Base-by-base conservation (phyloP, 768 basidiomycete species). In the Amanita muscaria region DNA sequence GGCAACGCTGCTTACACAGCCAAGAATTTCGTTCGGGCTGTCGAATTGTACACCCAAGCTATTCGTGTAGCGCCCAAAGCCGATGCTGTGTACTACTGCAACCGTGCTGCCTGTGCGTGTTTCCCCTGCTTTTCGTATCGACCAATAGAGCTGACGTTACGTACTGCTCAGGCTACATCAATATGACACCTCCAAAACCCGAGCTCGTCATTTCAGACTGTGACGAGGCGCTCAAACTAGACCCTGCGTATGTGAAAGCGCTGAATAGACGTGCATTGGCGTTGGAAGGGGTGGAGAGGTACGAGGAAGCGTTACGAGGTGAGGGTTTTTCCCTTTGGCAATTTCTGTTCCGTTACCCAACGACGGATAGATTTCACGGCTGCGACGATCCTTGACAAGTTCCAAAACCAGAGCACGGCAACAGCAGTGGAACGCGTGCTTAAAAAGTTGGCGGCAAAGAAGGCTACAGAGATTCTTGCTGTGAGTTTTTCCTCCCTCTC, bases 21-120 rank as follows among this genome's bases (percentile, higher is more conserved):
- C 34, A 76, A 73, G 51, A 74, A 74, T 53, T 87, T 79, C 53
- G 59, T 63, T 5, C 64, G 67, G 34, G 86, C 86, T 8, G 73
- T 71, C 22, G 70, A 77, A 18, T 65, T 75, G 44, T 88, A 89
- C 66, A 83, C 83, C 9, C 77, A 74, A 46, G 87, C 87, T 27
- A 88, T 89, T 49, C 68, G 74, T 36, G 70, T 85, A 15, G 70
- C 86, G 3, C 81, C 86, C 6, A 81, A 78, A 59, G 78, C 82
- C 5, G 90, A 94, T 56, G 83, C 96, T 22, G 89, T 97, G 24
- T 99, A 84, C 67, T 97, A 81, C 75, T 89, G 88, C 64, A 99
- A 99, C 64, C 83, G 96, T 41, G 96, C 94, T 31, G 96, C 96
- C 49, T 97, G 94, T 90, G 48, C 45, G 83, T 70, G 5, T 46